A percentile compares a stretch with the other conserved stretches of the same genome.
Evolutionary conservation across 768 basidiomycete species (phyloP).

Genomic region (Tricholoma saponaceum): DNA sequence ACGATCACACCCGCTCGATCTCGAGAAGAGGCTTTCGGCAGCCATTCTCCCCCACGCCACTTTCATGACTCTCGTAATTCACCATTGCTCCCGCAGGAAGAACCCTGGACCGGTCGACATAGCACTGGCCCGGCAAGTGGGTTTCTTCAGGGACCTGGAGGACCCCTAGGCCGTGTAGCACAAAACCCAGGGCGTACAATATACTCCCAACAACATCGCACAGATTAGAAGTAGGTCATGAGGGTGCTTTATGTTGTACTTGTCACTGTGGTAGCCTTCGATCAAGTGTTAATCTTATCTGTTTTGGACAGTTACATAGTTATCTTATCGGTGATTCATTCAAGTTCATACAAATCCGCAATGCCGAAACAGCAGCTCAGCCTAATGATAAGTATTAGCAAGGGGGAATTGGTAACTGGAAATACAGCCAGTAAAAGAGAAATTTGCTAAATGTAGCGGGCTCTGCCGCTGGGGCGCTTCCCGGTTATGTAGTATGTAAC

Average conservation of each 20-base stretch:
- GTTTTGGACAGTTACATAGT: not conserved
- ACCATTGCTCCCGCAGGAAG: constrained; percentile 15
- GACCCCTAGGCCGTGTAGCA: constrained; percentile 33
- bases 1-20: constrained; percentile 18
- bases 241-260: not conserved
- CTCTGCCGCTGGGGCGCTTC: too few relatives aligned
- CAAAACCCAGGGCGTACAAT: constrained; percentile 61
- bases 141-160: constrained; percentile 40
- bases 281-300: constrained; percentile 18
- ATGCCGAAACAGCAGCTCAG: too few relatives aligned
- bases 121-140: constrained; percentile 50
- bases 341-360: too few relatives aligned
- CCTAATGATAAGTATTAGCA: too few relatives aligned
- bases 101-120: constrained; percentile 32
- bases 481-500: too few relatives aligned
- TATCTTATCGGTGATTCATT: constrained; percentile 12
- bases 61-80: constrained; percentile 13
- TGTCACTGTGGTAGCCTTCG: constrained; percentile 2
- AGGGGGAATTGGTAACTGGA: too few relatives aligned
- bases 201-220: constrained; percentile 41
- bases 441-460: too few relatives aligned
- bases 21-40: constrained; percentile 12
- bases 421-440: too few relatives aligned
- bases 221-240: constrained; percentile 9
- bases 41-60: constrained; percentile 12